Evolutionary conservation across 208 protist species (phyloP).

Genomic region (Acanthamoeba lenticulata): DNA sequence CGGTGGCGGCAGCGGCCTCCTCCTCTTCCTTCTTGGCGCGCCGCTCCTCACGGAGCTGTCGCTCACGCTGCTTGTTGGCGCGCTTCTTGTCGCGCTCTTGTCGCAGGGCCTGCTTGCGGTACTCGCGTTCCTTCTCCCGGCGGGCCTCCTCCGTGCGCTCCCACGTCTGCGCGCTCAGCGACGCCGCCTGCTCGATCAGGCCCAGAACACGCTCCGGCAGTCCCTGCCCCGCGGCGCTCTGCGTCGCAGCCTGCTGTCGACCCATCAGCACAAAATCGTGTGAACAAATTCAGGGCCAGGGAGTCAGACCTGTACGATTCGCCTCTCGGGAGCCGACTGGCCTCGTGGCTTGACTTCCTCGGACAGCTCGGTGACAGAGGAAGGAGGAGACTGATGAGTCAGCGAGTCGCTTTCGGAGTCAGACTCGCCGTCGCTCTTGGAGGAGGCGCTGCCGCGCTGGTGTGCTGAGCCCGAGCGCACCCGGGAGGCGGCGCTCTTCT

Average conservation of each 20-base stretch:
- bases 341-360: too few species aligned
- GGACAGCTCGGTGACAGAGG: too few species aligned
- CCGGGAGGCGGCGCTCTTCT: background rate
- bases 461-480: background rate
- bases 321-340: too few species aligned
- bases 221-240: too few species aligned
- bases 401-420: too few species aligned
- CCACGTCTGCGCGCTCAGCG: background rate
- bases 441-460: too few species aligned
- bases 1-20: background rate
- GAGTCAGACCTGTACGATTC: too few species aligned
- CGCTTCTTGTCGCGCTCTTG: constrained; percentile 19
- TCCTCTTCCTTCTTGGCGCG: background rate
- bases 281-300: too few species aligned
- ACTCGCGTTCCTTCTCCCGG: background rate
- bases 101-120: constrained; percentile 1
- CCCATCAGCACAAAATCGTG: too few species aligned
- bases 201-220: background rate
- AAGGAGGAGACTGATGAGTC: too few species aligned
- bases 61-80: constrained; percentile 8
- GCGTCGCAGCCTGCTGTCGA: too few species aligned
- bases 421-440: too few species aligned
- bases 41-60: constrained; percentile 4
- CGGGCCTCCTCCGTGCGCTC: background rate
- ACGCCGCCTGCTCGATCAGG: background rate